Evolutionary conservation across 164 flowering plant species (phyloP).

Genomic region (Chimonanthus salicifolius): DNA sequence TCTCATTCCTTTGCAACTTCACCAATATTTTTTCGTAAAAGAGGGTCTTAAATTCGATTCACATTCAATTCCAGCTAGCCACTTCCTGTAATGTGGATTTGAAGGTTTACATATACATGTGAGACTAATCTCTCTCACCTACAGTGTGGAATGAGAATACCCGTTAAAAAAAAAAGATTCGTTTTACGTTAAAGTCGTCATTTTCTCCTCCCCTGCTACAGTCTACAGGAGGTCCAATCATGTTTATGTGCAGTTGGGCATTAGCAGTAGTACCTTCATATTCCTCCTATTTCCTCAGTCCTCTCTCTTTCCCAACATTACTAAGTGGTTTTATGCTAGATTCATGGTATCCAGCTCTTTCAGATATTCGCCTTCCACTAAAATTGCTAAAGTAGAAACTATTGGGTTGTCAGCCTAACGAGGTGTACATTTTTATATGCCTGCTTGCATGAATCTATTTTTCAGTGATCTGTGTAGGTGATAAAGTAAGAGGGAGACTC

Average conservation of each 20-base stretch:
- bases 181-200: neutral
- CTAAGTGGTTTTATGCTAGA: constrained; percentile 14
- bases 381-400: neutral
- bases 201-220: neutral
- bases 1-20: neutral
- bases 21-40: neutral
- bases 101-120: too few species aligned
- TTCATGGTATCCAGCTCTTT: constrained; percentile 28
- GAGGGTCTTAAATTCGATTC: too few species aligned
- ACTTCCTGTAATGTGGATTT: too few species aligned
- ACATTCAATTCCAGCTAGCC: too few species aligned
- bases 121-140: too few species aligned
- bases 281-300: neutral
- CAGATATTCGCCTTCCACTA: constrained; percentile 16
- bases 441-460: too few species aligned
- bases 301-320: constrained; percentile 1
- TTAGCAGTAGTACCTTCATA: constrained; percentile 14
- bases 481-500: too few species aligned
- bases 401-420: neutral
- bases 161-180: too few species aligned
- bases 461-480: too few species aligned
- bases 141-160: too few species aligned
- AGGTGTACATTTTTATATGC: too few species aligned
- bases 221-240: constrained; percentile 7
- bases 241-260: constrained; percentile 19